A percentile compares a stretch with the other conserved stretches of the same genome.
Evolutionary conservation across 345 rosid species (phyloP).

Genomic region (Luvunga scandens): DNA sequence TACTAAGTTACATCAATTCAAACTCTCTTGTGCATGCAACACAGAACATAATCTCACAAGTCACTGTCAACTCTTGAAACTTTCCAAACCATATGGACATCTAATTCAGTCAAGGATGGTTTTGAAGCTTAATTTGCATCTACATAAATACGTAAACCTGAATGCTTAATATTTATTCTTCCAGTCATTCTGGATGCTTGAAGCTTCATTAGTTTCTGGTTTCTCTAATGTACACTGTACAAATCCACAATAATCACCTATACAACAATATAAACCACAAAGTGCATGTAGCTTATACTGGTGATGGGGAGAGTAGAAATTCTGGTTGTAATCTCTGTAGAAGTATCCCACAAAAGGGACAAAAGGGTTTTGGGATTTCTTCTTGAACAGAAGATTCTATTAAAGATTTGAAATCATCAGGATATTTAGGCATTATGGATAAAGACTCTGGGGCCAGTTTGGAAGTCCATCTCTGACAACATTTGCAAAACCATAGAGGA

Average conservation of each 20-base stretch:
- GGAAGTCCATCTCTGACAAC: constrained; percentile 59
- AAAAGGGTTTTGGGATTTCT: constrained; percentile 46
- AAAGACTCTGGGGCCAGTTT: constrained; percentile 55
- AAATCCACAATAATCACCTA: background rate
- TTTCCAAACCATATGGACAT: background rate
- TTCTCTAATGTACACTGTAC: background rate
- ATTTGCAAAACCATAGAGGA: constrained; percentile 81
- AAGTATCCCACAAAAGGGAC: constrained; percentile 75
- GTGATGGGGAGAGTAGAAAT: constrained; percentile 61
- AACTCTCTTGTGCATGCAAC: background rate
- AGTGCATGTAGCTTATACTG: constrained; percentile 30
- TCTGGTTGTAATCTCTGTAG: constrained; percentile 71
- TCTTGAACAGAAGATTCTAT: constrained; percentile 19
- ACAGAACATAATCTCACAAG: background rate
- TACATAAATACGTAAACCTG: background rate
- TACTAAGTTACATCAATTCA: background rate
- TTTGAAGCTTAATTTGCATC: background rate
- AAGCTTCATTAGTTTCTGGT: background rate
- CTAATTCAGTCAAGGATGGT: background rate
- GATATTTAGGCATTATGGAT: constrained; percentile 48
- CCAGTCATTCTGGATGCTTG: background rate
- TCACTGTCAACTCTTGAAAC: background rate
- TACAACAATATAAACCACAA: constrained; percentile 1
- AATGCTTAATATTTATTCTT: background rate
- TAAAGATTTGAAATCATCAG: constrained; percentile 36